These are phyloP conservation scores for Breviolum minutum DNA, from an alignment of 73 alveolate genomes.

Conservation along the genomic window DNA sequence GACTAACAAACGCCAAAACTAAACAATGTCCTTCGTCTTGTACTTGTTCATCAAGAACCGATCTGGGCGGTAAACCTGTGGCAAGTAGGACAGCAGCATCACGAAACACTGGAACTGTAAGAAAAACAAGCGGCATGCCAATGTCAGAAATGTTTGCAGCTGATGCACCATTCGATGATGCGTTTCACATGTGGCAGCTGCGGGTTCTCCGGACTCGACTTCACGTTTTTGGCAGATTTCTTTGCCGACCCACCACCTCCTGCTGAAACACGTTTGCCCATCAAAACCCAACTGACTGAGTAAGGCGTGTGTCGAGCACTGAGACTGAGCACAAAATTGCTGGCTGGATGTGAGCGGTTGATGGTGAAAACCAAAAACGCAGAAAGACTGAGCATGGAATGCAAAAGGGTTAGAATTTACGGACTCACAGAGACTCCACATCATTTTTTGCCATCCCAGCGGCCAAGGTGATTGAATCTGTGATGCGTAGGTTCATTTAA, in stretches of 20 bases:
- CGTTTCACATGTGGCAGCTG: background rate
- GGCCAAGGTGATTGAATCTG: no score
- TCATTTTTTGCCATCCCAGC: no score
- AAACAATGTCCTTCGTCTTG: background rate
- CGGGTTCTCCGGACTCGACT: background rate
- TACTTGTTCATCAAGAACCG: conserved; percentile 8
- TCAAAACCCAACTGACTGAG: no score
- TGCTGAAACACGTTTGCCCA: background rate
- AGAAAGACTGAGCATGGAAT: no score
- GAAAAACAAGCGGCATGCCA: background rate
- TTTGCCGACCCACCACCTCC: background rate
- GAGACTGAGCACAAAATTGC: no score
- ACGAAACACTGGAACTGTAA: background rate
- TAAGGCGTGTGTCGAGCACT: no score
- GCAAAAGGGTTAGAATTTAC: no score
- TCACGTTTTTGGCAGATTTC: background rate
- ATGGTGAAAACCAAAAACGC: no score
- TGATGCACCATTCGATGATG: background rate
- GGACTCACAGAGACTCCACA: no score
- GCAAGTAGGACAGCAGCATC: background rate
- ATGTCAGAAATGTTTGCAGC: background rate
- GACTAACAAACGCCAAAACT: background rate
- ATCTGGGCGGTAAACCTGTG: conserved; percentile 8
- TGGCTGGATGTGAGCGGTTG: no score
- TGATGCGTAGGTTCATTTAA: no score